Conservation (phyloP, 2,329 filamentous ascomycete species). For the Diaporthe sp. region DNA sequence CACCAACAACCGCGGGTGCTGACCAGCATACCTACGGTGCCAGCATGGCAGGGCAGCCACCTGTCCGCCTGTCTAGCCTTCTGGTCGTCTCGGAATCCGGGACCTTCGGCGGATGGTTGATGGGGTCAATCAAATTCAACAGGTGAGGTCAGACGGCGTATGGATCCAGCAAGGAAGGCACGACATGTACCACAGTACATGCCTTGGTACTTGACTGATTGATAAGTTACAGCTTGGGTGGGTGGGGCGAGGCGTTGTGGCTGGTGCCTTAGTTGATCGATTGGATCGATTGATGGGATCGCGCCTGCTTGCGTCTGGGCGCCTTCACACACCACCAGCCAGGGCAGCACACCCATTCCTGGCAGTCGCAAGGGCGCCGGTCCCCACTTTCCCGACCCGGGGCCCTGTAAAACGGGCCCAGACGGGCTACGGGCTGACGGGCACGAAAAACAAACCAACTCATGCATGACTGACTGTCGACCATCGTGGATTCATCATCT, state of each 20-base stretch:
- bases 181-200: background rate
- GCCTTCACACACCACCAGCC: background rate
- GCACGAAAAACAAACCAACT: background rate
- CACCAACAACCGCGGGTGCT: background rate
- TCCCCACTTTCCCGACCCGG: constrained; percentile 15
- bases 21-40: background rate
- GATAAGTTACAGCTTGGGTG: background rate
- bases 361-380: constrained; percentile 1
- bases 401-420: background rate
- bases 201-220: background rate
- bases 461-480: constrained; percentile 9
- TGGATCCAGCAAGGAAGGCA: constrained; percentile 7
- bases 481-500: constrained; percentile 25
- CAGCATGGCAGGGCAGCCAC: background rate
- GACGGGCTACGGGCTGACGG: background rate
- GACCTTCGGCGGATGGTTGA: constrained; percentile 3
- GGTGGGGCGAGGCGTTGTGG: constrained; percentile 17
- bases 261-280: background rate
- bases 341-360: background rate
- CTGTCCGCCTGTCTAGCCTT: background rate
- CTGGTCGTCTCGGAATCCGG: background rate
- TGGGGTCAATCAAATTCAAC: background rate
- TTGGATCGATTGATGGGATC: constrained; percentile 3
- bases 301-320: background rate
- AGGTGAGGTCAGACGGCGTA: constrained; percentile 15